These are phyloP conservation scores for Gaertneriomyces sp. DNA, from an alignment of 192 early-diverging fungal genomes.

Conservation along the genomic window DNA sequence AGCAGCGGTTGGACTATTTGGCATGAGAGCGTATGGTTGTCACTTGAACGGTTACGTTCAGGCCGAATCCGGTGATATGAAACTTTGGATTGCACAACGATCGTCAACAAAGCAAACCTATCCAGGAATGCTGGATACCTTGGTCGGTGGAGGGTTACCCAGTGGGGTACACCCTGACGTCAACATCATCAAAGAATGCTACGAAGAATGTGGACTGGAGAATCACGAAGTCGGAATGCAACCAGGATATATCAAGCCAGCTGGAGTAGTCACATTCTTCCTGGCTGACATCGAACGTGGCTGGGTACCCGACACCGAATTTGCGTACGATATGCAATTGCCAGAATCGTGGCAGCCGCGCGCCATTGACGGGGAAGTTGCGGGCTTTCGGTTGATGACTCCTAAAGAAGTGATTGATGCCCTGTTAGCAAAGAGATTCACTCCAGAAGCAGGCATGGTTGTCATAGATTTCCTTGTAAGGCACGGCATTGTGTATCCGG, in stretches of 20 bases:
- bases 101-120: constrained; percentile 78
- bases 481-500: constrained; percentile 63
- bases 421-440: constrained; percentile 56
- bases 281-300: constrained; percentile 43
- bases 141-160: constrained; percentile 63
- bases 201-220: constrained; percentile 79
- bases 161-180: constrained; percentile 54
- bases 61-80: constrained; percentile 29
- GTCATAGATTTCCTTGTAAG: constrained; percentile 85
- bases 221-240: not conserved
- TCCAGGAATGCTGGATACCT: constrained; percentile 67
- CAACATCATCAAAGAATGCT: constrained; percentile 80
- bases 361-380: constrained; percentile 84
- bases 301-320: constrained; percentile 81
- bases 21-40: constrained; percentile 79
- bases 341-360: constrained; percentile 54
- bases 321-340: constrained; percentile 80
- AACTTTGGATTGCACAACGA: constrained; percentile 88
- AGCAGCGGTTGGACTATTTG: constrained; percentile 73
- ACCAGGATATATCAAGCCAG: constrained; percentile 18
- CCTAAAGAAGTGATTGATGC: constrained; percentile 61
- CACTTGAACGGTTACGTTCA: constrained; percentile 80
- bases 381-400: constrained; percentile 67
- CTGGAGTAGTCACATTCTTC: constrained; percentile 71
- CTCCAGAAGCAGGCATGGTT: constrained; percentile 78